phyloP scores from a whole-genome alignment of 2,329 filamentous ascomycete species.

The Leptographium radiaticola region DNA sequence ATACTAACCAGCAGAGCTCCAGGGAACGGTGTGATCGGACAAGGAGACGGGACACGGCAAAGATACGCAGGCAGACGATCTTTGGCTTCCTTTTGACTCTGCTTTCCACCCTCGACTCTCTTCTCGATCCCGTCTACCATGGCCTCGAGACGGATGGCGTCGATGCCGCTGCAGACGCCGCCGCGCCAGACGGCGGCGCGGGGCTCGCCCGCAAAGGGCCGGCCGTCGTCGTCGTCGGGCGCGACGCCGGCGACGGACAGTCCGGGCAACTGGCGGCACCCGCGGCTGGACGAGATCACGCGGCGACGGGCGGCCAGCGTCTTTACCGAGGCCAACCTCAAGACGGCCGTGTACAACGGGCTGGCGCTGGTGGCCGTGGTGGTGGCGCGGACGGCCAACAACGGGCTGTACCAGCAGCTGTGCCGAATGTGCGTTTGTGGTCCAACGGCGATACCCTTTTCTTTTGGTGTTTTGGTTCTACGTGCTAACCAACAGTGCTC shows the following conservation, averaged over 20 bases:
- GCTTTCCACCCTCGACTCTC: neutral
- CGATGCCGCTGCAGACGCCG: neutral
- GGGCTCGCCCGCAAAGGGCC: neutral
- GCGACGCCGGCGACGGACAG: constrained; percentile 28
- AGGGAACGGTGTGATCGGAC: no score
- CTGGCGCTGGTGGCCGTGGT: constrained; percentile 20
- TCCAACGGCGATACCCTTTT: neutral
- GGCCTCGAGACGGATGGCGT: neutral
- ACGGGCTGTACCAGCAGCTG: constrained; percentile 20
- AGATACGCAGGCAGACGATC: no score
- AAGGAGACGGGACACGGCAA: no score
- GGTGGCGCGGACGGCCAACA: constrained; percentile 2
- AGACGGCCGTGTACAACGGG: constrained; percentile 55
- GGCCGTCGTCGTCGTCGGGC: neutral
- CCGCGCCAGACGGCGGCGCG: neutral
- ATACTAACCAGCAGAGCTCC: neutral
- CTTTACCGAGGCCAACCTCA: constrained; percentile 68
- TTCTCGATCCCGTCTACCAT: neutral
- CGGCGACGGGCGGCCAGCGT: constrained; percentile 63
- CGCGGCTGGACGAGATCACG: constrained; percentile 75
- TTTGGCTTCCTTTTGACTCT: no score
- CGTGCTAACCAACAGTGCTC: constrained; percentile 16
- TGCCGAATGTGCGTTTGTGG: constrained; percentile 22
- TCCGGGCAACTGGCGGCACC: constrained; percentile 83
- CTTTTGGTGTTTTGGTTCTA: neutral